These are phyloP conservation scores for Daldinia sp. DNA, from an alignment of 2,329 filamentous ascomycete species.

Conservation along the genomic window DNA sequence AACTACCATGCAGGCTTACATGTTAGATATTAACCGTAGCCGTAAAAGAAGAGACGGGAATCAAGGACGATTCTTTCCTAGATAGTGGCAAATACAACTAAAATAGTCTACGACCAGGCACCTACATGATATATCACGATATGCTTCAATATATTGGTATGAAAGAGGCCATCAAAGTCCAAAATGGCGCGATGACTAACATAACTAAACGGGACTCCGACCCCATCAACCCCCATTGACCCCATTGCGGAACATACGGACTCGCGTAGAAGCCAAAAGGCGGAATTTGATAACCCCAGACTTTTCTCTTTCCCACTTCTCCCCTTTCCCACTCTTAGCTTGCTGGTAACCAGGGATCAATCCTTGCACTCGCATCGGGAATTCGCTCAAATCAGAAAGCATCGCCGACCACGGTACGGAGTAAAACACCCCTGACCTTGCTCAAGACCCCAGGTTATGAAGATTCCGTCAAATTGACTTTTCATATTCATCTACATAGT, in stretches of 20 bases:
- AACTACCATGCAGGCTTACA: background rate
- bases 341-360: conserved; percentile 11
- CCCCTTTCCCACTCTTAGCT: conserved; percentile 25
- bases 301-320: conserved; percentile 6
- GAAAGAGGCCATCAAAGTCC: background rate
- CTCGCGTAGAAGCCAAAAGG: conserved; percentile 19
- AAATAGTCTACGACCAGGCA: background rate
- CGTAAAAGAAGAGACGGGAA: background rate
- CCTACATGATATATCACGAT: background rate
- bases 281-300: conserved; percentile 32
- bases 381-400: conserved; percentile 21
- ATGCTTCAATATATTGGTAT: background rate
- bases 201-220: too few species aligned
- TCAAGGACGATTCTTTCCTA: background rate
- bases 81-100: background rate
- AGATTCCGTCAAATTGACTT: conserved; percentile 9
- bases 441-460: conserved; percentile 15
- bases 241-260: background rate
- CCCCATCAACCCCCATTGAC: too few species aligned
- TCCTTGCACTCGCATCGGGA: conserved; percentile 26
- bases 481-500: conserved; percentile 15
- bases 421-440: conserved; percentile 9
- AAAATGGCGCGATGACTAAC: conserved; percentile 1
- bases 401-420: conserved; percentile 22
- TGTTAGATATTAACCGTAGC: background rate